Percentiles rank a stretch among this genome's conserved stretches.
phyloP scores from a whole-genome alignment of 257 asterid species.

The Marsdenia floribunda region DNA sequence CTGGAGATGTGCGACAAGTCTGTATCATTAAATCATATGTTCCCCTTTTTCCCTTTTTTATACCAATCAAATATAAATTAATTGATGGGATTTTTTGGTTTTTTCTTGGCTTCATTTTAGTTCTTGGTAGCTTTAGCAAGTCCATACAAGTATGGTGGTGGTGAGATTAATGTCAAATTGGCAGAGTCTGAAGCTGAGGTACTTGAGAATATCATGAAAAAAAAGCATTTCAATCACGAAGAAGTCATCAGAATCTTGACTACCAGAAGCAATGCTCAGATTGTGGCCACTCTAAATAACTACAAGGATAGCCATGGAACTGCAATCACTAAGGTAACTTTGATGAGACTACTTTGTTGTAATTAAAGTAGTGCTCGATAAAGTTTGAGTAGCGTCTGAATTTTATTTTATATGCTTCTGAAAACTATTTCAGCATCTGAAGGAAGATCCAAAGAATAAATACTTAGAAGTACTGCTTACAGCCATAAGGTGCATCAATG shows the following conservation, averaged over 20 bases:
- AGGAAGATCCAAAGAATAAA: constrained; percentile 31
- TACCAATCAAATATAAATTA: not conserved
- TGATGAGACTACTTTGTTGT: not conserved
- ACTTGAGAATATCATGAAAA: constrained; percentile 39
- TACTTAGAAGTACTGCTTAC: constrained; percentile 42
- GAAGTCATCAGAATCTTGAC: constrained; percentile 57
- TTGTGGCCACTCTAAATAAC: constrained; percentile 54
- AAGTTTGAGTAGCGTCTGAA: not conserved
- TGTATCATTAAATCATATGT: not conserved
- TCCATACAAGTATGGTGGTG: constrained; percentile 51
- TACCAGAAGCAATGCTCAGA: constrained; percentile 74
- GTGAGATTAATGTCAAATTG: constrained; percentile 42
- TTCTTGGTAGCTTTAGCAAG: constrained; percentile 61
- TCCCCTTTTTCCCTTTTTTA: not conserved
- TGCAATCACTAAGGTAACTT: constrained; percentile 64
- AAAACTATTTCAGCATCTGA: constrained; percentile 37
- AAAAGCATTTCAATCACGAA: constrained; percentile 43
- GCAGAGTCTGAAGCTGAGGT: constrained; percentile 51
- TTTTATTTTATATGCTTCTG: not conserved
- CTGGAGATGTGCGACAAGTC: constrained; percentile 55
- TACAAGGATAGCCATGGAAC: constrained; percentile 55
- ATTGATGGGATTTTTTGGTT: not conserved
- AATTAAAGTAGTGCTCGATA: not conserved
- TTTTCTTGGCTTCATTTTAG: constrained; percentile 18
- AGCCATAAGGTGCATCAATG: constrained; percentile 45